Evolutionary conservation across 352 stramenopile genomes (phyloP).

Genomic region (Achlya hypogyna): DNA sequence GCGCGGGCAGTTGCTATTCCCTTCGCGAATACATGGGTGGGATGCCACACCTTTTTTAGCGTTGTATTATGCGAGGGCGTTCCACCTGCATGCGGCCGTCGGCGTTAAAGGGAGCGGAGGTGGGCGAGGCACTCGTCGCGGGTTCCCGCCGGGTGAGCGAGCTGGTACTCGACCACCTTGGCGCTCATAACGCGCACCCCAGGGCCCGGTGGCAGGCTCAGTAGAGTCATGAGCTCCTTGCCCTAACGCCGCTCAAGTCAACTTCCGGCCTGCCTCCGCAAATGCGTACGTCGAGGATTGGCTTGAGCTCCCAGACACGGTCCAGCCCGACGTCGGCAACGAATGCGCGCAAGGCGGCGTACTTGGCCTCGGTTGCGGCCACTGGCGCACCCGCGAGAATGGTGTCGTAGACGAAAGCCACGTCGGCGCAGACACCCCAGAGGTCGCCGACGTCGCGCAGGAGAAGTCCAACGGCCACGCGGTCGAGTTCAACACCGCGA

Average conservation of each 20-base stretch:
- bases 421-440: slow-evolving; percentile 49
- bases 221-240: slow-evolving; percentile 54
- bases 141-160: slow-evolving; percentile 37
- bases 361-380: slow-evolving; percentile 23
- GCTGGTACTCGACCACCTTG: slow-evolving; percentile 48
- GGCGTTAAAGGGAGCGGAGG: slow-evolving; percentile 25
- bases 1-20: no score
- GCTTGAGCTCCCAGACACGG: slow-evolving; percentile 52
- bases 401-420: slow-evolving; percentile 43
- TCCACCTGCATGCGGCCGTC: no score
- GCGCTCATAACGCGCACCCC: slow-evolving; percentile 51
- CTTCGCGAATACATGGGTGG: no score
- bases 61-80: no score
- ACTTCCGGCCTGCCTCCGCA: background rate
- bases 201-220: slow-evolving; percentile 47
- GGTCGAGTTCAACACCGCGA: slow-evolving; percentile 35
- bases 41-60: no score
- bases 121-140: slow-evolving; percentile 49
- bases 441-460: slow-evolving; percentile 49
- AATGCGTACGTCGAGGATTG: slow-evolving; percentile 51
- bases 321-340: slow-evolving; percentile 28
- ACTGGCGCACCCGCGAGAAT: slow-evolving; percentile 20
- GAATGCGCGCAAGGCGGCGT: slow-evolving; percentile 29
- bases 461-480: slow-evolving; percentile 38
- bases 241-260: slow-evolving; percentile 27